A percentile compares a stretch with the other conserved stretches of the same genome.
phyloP scores from a whole-genome alignment of 495 filamentous ascomycete species.

The Endocarpon pusillum region DNA sequence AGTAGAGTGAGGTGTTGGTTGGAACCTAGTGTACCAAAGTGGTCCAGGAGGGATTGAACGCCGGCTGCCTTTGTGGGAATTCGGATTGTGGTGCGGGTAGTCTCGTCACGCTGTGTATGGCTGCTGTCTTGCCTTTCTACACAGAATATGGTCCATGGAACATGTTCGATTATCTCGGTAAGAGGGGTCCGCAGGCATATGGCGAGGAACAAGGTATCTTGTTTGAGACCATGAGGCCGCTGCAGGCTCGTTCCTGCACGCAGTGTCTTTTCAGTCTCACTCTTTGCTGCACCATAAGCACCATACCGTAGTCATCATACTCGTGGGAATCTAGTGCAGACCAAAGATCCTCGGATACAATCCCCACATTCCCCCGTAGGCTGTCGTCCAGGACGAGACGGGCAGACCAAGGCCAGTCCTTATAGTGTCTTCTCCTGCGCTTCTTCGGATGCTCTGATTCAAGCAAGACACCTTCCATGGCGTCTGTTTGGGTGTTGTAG shows the following conservation, averaged over 20 bases:
- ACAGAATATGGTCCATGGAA: conserved; percentile 72
- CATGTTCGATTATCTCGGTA: conserved; percentile 38
- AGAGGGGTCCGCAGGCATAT: conserved; percentile 66
- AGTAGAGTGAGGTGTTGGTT: conserved; percentile 33
- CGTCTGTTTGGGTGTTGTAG: neutral
- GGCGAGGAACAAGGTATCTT: conserved; percentile 43
- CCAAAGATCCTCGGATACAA: conserved; percentile 75
- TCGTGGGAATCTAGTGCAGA: conserved; percentile 57
- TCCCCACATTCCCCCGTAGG: conserved; percentile 72
- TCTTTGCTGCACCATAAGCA: neutral
- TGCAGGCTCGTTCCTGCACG: conserved; percentile 2
- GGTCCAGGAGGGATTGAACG: conserved; percentile 53
- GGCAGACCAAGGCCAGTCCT: conserved; percentile 40
- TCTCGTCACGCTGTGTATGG: conserved; percentile 30
- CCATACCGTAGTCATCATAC: conserved; percentile 6
- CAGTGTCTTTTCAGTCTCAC: conserved; percentile 10
- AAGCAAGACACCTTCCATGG: conserved; percentile 8
- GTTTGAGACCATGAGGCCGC: conserved; percentile 9
- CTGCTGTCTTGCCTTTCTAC: conserved; percentile 27
- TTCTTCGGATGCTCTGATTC: conserved; percentile 25
- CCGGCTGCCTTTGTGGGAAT: conserved; percentile 69
- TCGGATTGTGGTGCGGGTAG: too few species aligned
- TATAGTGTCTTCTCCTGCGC: conserved; percentile 27
- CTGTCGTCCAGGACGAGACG: conserved; percentile 61
- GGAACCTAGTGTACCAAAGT: conserved; percentile 42